Conservation (phyloP, 176 grass and related monocot genomes). For the Poa annua region DNA sequence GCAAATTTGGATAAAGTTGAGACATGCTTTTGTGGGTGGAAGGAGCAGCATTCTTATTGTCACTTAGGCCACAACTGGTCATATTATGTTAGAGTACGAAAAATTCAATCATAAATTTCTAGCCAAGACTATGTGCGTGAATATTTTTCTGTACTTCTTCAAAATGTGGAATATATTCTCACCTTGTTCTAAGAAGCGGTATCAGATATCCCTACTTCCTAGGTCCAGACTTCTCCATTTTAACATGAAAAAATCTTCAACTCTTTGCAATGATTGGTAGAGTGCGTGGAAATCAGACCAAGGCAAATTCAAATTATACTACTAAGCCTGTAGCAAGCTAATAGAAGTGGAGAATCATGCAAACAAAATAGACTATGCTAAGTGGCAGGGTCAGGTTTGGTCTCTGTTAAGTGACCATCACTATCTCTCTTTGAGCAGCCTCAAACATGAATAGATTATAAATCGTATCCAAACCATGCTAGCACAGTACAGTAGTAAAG, state of each 20-base stretch:
- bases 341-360: too few relatives aligned
- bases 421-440: slow-evolving; percentile 12
- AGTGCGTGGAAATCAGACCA: background rate
- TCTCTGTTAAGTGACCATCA: background rate
- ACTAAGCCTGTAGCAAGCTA: background rate
- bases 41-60: background rate
- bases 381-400: background rate
- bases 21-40: too few relatives aligned
- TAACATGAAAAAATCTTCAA: background rate
- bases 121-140: background rate
- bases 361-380: background rate
- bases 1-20: too few relatives aligned
- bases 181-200: background rate
- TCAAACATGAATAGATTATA: background rate
- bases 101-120: background rate
- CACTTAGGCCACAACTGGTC: background rate
- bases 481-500: background rate
- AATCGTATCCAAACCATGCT: background rate
- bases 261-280: background rate
- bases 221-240: background rate
- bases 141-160: background rate
- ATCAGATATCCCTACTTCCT: background rate
- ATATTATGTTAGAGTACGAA: background rate
- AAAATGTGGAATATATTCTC: background rate
- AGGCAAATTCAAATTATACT: background rate